A percentile compares a stretch with the other conserved stretches of the same genome.
Conservation (phyloP, 345 rosid genomes). For the Clausena lansium region DNA sequence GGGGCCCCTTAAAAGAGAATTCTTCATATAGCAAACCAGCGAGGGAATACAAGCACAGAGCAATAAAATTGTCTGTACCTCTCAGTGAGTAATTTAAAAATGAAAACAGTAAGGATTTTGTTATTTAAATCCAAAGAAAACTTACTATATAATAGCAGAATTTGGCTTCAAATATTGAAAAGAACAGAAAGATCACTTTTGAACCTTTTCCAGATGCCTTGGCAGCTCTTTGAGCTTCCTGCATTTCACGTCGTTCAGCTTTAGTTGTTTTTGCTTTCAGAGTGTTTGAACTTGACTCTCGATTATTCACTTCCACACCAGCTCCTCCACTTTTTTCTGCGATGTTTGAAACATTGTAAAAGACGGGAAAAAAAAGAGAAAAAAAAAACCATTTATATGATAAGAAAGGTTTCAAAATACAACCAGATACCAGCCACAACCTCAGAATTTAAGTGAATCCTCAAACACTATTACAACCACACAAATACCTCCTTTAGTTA, state of each 20-base stretch:
- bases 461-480: background rate
- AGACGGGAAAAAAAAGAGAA: background rate
- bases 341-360: background rate
- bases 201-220: constrained; percentile 56
- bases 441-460: background rate
- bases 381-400: background rate
- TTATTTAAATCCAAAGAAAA: background rate
- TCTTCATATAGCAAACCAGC: background rate
- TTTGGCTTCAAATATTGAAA: background rate
- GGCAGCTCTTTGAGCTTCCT: constrained; percentile 68
- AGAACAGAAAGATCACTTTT: background rate
- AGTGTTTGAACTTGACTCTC: constrained; percentile 36
- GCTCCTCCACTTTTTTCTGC: constrained; percentile 41
- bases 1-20: background rate
- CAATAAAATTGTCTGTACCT: background rate
- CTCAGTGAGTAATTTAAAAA: background rate
- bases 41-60: background rate
- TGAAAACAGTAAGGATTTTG: background rate
- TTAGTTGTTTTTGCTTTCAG: constrained; percentile 58
- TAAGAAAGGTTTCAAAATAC: background rate
- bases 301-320: constrained; percentile 28
- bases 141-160: background rate
- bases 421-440: background rate
- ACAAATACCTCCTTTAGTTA: background rate
- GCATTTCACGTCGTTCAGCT: constrained; percentile 72